Conservation (phyloP, 768 basidiomycete species). For the Phlegmacium glaucopus region DNA sequence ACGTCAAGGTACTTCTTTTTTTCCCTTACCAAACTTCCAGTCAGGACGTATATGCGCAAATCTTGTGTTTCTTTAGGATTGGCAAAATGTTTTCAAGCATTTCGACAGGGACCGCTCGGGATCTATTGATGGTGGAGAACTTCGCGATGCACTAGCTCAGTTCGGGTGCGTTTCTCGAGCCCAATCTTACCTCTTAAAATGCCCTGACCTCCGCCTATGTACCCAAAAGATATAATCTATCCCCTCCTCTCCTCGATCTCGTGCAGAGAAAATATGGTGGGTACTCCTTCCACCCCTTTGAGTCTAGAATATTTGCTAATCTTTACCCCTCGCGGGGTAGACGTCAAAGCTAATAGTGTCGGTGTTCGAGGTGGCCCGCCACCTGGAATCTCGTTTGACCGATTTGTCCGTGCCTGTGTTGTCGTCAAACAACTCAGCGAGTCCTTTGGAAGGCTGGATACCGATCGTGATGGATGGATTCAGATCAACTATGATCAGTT, state of each 20-base stretch:
- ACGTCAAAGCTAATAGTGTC: constrained; percentile 51
- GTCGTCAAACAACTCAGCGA: constrained; percentile 77
- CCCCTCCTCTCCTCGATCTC: constrained; percentile 59
- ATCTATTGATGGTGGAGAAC: constrained; percentile 68
- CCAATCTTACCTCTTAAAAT: not conserved
- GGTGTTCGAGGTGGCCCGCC: constrained; percentile 27
- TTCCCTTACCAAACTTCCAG: not conserved
- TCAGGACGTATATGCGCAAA: not conserved
- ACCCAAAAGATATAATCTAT: constrained; percentile 54
- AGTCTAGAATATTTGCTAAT: constrained; percentile 15
- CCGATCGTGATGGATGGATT: constrained; percentile 66
- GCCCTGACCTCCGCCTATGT: not conserved
- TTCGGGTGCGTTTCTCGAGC: constrained; percentile 59
- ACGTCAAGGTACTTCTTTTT: constrained; percentile 52
- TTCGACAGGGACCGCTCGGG: constrained; percentile 86
- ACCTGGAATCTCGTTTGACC: constrained; percentile 77
- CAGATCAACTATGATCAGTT: constrained; percentile 73
- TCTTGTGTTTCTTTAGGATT: constrained; percentile 45
- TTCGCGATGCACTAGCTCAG: constrained; percentile 63
- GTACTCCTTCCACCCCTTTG: constrained; percentile 11
- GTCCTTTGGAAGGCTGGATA: constrained; percentile 62
- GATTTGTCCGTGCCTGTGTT: constrained; percentile 85
- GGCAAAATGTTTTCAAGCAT: constrained; percentile 81
- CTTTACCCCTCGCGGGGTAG: constrained; percentile 37
- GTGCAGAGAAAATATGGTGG: constrained; percentile 80